Conservation (phyloP, 192 early-diverging fungal genomes). For the Geosiphon pyriformis region DNA sequence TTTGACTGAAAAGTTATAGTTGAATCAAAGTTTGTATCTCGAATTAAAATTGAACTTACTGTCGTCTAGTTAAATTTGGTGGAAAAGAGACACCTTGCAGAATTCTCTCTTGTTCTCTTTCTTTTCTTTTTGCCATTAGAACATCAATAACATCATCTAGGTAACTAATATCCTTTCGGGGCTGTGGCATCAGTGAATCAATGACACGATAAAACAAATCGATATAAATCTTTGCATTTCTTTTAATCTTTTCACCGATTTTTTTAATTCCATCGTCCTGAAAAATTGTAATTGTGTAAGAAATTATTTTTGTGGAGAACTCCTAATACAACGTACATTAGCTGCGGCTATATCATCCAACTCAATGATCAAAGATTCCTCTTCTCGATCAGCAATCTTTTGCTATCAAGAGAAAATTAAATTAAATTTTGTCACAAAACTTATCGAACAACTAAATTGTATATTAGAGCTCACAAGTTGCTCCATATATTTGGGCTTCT, state of each 20-base stretch:
- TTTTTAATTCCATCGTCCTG: slow-evolving; percentile 25
- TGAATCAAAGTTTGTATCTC: not conserved
- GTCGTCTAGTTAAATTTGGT: slow-evolving; percentile 76
- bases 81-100: slow-evolving; percentile 57
- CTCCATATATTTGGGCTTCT: not conserved
- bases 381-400: slow-evolving; percentile 56
- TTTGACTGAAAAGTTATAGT: not conserved
- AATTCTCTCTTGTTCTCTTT: slow-evolving; percentile 30
- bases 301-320: slow-evolving; percentile 3
- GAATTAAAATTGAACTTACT: slow-evolving; percentile 48
- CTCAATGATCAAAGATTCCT: slow-evolving; percentile 55
- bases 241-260: slow-evolving; percentile 62
- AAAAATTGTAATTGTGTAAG: slow-evolving; percentile 1
- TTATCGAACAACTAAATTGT: no score
- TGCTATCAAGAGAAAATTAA: slow-evolving; percentile 52
- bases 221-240: slow-evolving; percentile 84
- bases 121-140: slow-evolving; percentile 77
- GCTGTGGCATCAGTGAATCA: slow-evolving; percentile 50
- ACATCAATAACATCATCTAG: slow-evolving; percentile 84
- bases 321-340: slow-evolving; percentile 11
- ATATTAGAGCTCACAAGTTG: not conserved
- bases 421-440: no score
- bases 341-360: slow-evolving; percentile 62
- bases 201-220: slow-evolving; percentile 72
- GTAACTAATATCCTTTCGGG: slow-evolving; percentile 47